phyloP scores from a whole-genome alignment of 1,284 basidiomycete genomes.

The Ceratobasidium sp. region DNA sequence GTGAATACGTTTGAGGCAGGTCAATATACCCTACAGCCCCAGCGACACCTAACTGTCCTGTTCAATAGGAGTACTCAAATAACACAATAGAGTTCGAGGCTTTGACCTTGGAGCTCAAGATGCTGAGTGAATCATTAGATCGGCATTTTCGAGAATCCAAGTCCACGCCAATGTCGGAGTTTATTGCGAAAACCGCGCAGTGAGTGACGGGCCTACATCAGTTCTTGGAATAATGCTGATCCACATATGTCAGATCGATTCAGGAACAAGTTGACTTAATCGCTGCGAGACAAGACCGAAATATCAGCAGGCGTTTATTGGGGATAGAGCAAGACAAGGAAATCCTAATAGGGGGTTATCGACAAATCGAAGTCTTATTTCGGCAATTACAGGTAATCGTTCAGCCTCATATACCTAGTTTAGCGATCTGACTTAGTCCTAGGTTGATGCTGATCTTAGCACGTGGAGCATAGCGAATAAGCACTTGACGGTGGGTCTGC shows the following conservation, averaged over 20 bases:
- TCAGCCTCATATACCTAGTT: too few species aligned
- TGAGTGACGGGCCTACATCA: not conserved
- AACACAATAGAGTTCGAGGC: not conserved
- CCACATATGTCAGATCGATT: not conserved
- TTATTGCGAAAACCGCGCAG: not conserved
- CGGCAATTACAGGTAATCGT: not conserved
- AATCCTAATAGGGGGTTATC: not conserved
- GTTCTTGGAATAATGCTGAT: not conserved
- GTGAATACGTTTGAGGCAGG: not conserved
- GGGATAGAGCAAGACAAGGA: not conserved
- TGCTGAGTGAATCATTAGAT: not conserved
- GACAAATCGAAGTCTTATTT: not conserved
- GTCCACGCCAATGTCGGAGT: not conserved
- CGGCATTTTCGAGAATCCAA: not conserved
- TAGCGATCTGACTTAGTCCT: not conserved
- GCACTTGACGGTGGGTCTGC: not conserved
- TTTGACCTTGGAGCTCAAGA: not conserved
- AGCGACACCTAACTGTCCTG: not conserved
- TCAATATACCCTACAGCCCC: not conserved
- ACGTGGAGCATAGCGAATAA: slow-evolving; percentile 16
- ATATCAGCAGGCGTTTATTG: not conserved
- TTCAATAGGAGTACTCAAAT: not conserved
- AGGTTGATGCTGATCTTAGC: not conserved
- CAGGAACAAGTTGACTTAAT: not conserved
- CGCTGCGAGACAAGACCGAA: not conserved